Evolutionary conservation across 371 early-diverging fungal genomes (phyloP).

Genomic region (Apophysomyces variabilis): DNA sequence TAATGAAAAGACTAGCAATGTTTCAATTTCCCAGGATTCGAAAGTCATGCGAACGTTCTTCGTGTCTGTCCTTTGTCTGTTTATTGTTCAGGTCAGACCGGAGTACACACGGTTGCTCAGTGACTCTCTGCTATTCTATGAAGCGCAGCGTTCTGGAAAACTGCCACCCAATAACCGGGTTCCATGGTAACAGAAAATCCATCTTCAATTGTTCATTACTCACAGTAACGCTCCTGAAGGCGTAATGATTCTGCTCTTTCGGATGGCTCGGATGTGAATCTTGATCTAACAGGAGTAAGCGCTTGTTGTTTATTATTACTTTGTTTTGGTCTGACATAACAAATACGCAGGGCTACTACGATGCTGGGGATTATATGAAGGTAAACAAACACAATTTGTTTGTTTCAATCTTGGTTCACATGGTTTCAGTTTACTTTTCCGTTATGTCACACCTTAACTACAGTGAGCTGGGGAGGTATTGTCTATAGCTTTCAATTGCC

Average conservation of each 20-base stretch:
- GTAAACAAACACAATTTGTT: neutral
- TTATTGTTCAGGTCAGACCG: neutral
- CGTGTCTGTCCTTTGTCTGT: neutral
- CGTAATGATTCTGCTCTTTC: conserved; percentile 1
- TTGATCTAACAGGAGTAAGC: neutral
- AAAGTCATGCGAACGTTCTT: neutral
- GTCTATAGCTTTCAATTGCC: neutral
- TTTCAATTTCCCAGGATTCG: neutral
- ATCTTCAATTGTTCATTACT: no score
- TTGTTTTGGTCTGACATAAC: neutral
- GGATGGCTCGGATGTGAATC: neutral
- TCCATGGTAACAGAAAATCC: neutral
- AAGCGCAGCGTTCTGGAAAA: neutral
- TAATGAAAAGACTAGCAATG: neutral
- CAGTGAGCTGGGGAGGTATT: conserved; percentile 3
- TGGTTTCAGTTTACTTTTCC: conserved; percentile 5
- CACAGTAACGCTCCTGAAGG: neutral
- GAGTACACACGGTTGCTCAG: neutral
- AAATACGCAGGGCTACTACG: neutral
- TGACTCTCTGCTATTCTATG: neutral
- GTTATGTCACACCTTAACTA: neutral
- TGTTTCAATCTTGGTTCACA: neutral
- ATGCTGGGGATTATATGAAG: conserved; percentile 3
- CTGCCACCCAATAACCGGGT: neutral
- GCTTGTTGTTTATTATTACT: neutral